These are phyloP conservation scores for Kuraishia cidri DNA, from an alignment of 805 yeast genomes.

Conservation along the genomic window DNA sequence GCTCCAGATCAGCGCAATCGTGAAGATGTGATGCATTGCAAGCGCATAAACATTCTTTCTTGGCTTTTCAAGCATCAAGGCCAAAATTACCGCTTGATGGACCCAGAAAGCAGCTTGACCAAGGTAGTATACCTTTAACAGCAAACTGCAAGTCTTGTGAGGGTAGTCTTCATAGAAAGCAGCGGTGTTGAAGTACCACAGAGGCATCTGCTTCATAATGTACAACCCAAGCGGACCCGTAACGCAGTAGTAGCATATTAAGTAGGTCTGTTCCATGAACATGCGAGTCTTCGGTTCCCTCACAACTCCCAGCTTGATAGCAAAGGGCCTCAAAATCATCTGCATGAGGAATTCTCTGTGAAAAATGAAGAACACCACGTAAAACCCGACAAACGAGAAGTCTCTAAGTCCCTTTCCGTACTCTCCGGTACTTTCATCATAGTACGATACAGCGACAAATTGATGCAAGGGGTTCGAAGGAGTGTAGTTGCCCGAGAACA, in stretches of 20 bases:
- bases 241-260: slow-evolving; percentile 69
- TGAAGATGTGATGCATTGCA: slow-evolving; percentile 87
- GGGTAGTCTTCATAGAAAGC: slow-evolving; percentile 80
- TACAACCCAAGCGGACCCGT: slow-evolving; percentile 84
- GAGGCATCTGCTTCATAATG: slow-evolving; percentile 75
- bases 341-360: slow-evolving; percentile 89
- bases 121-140: slow-evolving; percentile 75
- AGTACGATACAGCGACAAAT: slow-evolving; percentile 60
- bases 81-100: slow-evolving; percentile 82
- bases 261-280: slow-evolving; percentile 90
- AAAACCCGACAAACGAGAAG: slow-evolving; percentile 66
- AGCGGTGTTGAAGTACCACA: slow-evolving; percentile 86
- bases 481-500: slow-evolving; percentile 48
- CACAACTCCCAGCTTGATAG: slow-evolving; percentile 40
- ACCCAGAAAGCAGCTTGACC: slow-evolving; percentile 97
- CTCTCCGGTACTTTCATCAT: slow-evolving; percentile 38
- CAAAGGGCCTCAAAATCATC: slow-evolving; percentile 64
- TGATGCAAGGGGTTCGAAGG: slow-evolving; percentile 51
- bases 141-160: slow-evolving; percentile 60
- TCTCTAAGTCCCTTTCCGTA: slow-evolving; percentile 89
- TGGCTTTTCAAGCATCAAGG: slow-evolving; percentile 86
- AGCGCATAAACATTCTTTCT: slow-evolving; percentile 90
- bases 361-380: slow-evolving; percentile 85
- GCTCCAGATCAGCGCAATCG: slow-evolving; percentile 76
- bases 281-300: slow-evolving; percentile 55